These are phyloP conservation scores for Colletotrichum incanum DNA, from an alignment of 2,329 filamentous ascomycete species.

Conservation along the genomic window DNA sequence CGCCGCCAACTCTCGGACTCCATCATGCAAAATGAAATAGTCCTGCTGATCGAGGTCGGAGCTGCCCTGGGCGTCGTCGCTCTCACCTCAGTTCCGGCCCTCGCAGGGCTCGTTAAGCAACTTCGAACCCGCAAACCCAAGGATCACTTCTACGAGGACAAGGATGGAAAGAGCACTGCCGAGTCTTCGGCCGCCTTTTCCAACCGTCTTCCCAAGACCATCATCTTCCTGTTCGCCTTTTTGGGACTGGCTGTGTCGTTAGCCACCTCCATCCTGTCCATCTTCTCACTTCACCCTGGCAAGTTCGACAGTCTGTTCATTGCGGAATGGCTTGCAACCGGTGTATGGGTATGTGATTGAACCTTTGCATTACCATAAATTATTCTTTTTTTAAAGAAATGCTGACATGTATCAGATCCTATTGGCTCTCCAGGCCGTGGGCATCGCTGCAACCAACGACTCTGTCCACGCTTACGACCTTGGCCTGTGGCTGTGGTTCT, in stretches of 20 bases:
- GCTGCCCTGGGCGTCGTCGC: slow-evolving; percentile 54
- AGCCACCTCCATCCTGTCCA: slow-evolving; percentile 68
- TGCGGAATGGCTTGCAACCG: slow-evolving; percentile 73
- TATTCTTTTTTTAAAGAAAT: not conserved
- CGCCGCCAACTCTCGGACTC: not conserved
- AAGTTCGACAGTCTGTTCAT: slow-evolving; percentile 58
- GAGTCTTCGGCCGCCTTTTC: slow-evolving; percentile 76
- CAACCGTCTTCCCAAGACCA: slow-evolving; percentile 69
- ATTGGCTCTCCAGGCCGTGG: slow-evolving; percentile 67
- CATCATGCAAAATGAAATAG: slow-evolving; percentile 41
- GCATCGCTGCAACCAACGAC: slow-evolving; percentile 64
- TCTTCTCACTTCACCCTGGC: slow-evolving; percentile 49
- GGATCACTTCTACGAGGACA: slow-evolving; percentile 74
- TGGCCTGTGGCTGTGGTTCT: slow-evolving; percentile 67
- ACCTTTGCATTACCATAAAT: slow-evolving; percentile 39
- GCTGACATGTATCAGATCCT: slow-evolving; percentile 47
- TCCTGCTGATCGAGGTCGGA: slow-evolving; percentile 38
- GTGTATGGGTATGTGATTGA: slow-evolving; percentile 73
- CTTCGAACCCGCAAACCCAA: slow-evolving; percentile 52
- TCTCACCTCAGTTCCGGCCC: slow-evolving; percentile 56
- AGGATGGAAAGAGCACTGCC: slow-evolving; percentile 78
- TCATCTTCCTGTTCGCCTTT: slow-evolving; percentile 68
- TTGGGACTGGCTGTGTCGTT: slow-evolving; percentile 71
- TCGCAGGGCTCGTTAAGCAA: slow-evolving; percentile 54
- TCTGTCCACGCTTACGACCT: slow-evolving; percentile 69